phyloP scores from a whole-genome alignment of 305 asterid genomes.

The Fraxinus floribunda region DNA sequence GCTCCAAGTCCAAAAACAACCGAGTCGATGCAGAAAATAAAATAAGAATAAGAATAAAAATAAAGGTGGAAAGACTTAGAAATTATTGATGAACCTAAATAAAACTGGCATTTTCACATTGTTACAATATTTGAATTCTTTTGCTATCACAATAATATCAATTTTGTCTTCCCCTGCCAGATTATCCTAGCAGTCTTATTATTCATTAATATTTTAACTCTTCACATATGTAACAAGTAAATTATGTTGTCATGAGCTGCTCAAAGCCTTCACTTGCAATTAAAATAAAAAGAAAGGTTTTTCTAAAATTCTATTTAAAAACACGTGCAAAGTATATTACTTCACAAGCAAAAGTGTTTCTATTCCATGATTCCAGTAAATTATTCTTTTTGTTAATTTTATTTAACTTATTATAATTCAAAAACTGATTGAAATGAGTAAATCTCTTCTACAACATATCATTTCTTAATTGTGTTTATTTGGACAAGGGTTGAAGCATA shows the following conservation, averaged over 20 bases:
- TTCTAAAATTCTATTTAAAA: neutral
- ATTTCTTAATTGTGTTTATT: neutral
- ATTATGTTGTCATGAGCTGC: neutral
- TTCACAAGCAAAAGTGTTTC: neutral
- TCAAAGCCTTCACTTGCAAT: neutral
- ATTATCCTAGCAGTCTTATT: neutral
- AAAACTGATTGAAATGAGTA: too few relatives aligned
- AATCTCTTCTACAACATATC: too few relatives aligned
- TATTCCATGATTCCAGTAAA: neutral
- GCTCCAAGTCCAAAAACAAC: neutral
- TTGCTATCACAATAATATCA: neutral
- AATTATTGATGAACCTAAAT: neutral
- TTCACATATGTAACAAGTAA: neutral
- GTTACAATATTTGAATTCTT: neutral
- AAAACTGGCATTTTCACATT: neutral
- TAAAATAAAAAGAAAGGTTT: neutral
- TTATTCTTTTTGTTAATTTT: neutral
- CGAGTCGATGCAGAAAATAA: neutral
- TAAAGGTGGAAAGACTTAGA: neutral
- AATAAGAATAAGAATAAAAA: neutral
- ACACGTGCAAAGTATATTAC: neutral
- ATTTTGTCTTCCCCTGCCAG: neutral
- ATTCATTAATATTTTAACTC: neutral
- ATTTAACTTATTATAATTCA: neutral
- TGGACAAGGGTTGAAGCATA: neutral